Evolutionary conservation across 805 yeast genomes (phyloP), one percentile per base, ranked within the genome.

Genomic region (Candida namnaoensis): DNA sequence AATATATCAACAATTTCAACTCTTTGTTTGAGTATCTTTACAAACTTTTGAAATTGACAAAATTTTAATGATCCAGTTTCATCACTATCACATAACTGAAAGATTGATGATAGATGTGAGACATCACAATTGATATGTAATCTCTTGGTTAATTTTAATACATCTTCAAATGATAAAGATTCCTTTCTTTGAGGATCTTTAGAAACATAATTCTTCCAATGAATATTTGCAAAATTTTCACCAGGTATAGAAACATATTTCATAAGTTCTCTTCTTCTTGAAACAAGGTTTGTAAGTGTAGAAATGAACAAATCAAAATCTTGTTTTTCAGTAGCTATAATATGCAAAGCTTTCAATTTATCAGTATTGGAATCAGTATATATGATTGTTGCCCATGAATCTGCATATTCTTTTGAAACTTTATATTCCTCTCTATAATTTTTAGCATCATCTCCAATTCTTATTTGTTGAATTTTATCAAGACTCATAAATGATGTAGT

Each of bases 391-490:
- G 87, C 71, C 99, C 99, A 91, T 8, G 75, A 61, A 11, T 69
- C 65, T 36, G 78, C 77, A 41, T 72, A 74, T 39, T 82, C 88
- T 32, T 76, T 65, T 1, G 88, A 74, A 1, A 88, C 73, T 33
- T 82, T 80, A 49, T 86, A 76, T 58, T 88, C 95, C 54, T 90
- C 96, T 45, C 96, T 65, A 56, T 88, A 91, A 49, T 87, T 86
- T 32, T 74, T 72, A 1, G 96, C 96, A 51, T 83, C 86, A 19
- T 71, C 73, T 3, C 81, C 86, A 4, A 74, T 68, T 39, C 82
- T 61, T 2, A 83, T 69, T 41, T 74, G 76, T 44, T 74, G 74
- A 38, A 87, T 81, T 43, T 76, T 77, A 54, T 83, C 95, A 8
- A 84, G 67, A 15, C 60, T 60, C 45, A 79, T 52, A 34, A 55